A percentile compares a stretch with the other conserved stretches of the same genome.
Conservation (phyloP, 371 early-diverging fungal species). For the Mycotypha africana region DNA sequence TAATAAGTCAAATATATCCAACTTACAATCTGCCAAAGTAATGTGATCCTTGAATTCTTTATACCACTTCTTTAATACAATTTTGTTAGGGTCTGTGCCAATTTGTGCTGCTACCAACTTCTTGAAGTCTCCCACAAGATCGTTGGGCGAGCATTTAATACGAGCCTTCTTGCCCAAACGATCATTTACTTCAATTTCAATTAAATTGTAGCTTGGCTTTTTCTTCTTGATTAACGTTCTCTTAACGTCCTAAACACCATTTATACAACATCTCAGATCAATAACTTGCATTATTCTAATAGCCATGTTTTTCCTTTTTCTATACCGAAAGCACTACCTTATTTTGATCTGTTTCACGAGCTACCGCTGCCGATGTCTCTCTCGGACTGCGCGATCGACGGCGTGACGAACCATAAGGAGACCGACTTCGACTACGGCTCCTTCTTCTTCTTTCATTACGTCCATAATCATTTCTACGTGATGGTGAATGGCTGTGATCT, state of each 20-base stretch:
- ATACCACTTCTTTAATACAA: constrained; percentile 93
- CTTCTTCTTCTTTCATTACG: too few relatives aligned
- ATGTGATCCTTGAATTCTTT: constrained; percentile 90
- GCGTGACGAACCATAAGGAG: background rate
- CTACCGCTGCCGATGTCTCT: too few relatives aligned
- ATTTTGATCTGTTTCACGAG: too few relatives aligned
- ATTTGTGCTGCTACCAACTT: constrained; percentile 90
- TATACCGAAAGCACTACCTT: too few relatives aligned
- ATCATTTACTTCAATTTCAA: constrained; percentile 78
- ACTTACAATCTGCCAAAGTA: constrained; percentile 83
- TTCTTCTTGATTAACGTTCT: too few relatives aligned
- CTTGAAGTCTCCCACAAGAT: constrained; percentile 89
- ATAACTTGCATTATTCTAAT: too few relatives aligned
- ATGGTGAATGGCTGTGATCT: background rate
- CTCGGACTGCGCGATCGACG: too few relatives aligned
- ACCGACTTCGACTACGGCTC: background rate
- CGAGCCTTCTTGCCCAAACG: constrained; percentile 92
- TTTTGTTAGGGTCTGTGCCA: constrained; percentile 88
- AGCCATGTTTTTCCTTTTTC: too few relatives aligned
- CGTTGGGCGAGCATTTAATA: constrained; percentile 81
- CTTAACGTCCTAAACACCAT: too few relatives aligned
- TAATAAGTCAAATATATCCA: background rate
- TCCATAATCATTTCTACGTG: too few relatives aligned
- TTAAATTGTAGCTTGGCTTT: constrained; percentile 36
- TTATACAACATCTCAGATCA: too few relatives aligned